phyloP scores from a whole-genome alignment of 1,284 basidiomycete species.

The Papiliotrema nemorosa region DNA sequence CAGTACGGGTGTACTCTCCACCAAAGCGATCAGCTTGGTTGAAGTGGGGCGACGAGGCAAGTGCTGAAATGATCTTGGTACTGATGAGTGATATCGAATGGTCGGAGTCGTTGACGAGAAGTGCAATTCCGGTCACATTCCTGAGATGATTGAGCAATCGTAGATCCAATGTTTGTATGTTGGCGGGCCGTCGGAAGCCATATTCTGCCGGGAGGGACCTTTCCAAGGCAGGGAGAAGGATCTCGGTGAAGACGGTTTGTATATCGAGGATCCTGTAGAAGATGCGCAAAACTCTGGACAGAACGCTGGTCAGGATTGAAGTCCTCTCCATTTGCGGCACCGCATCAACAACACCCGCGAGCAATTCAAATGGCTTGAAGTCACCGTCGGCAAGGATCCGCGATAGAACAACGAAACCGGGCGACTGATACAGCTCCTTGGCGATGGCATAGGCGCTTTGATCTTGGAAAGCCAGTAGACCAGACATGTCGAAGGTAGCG shows the following conservation, averaged over 20 bases:
- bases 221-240: slow-evolving; percentile 77
- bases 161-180: slow-evolving; percentile 61
- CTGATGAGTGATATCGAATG: slow-evolving; percentile 72
- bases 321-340: slow-evolving; percentile 46
- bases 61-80: slow-evolving; percentile 70
- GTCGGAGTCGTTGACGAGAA: slow-evolving; percentile 72
- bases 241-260: slow-evolving; percentile 84
- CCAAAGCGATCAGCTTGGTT: slow-evolving; percentile 59
- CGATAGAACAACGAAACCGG: slow-evolving; percentile 82
- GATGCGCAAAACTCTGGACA: slow-evolving; percentile 77
- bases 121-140: slow-evolving; percentile 72
- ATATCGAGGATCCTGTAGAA: slow-evolving; percentile 76
- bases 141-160: slow-evolving; percentile 73
- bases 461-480: slow-evolving; percentile 34
- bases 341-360: slow-evolving; percentile 51
- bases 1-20: slow-evolving; percentile 51
- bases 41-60: slow-evolving; percentile 58
- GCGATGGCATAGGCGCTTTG: slow-evolving; percentile 29
- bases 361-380: slow-evolving; percentile 53
- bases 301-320: slow-evolving; percentile 54
- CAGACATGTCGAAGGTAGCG: slow-evolving; percentile 72
- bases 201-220: slow-evolving; percentile 20
- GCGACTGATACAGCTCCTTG: slow-evolving; percentile 57
- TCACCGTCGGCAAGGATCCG: slow-evolving; percentile 66
- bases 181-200: slow-evolving; percentile 36